Evolutionary conservation across 352 stramenopile species (phyloP).

Genomic region (Pythium pyrilobum): DNA sequence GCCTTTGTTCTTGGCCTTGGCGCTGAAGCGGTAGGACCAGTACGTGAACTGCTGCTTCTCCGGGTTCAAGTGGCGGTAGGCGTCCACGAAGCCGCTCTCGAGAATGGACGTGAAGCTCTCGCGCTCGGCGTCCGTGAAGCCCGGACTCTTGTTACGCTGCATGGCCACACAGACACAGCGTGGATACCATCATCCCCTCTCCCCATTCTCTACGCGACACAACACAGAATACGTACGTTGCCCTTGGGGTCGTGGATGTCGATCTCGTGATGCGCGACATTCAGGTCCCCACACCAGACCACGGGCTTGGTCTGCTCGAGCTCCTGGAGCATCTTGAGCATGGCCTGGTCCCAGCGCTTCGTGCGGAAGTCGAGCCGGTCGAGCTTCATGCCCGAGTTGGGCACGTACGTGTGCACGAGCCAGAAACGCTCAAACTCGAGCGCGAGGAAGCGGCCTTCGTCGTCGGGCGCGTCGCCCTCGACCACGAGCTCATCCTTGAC

Average conservation of each 20-base stretch:
- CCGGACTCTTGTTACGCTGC: constrained; percentile 62
- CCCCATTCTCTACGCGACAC: no score
- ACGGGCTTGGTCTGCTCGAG: constrained; percentile 75
- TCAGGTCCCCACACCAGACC: constrained; percentile 83
- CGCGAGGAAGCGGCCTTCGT: constrained; percentile 77
- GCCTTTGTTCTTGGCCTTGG: constrained; percentile 78
- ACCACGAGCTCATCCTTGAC: constrained; percentile 66
- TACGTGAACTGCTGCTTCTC: constrained; percentile 70
- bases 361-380: constrained; percentile 73
- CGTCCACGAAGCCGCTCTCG: constrained; percentile 63
- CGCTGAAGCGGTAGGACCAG: constrained; percentile 79
- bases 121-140: constrained; percentile 77
- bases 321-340: constrained; percentile 59
- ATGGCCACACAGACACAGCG: neutral
- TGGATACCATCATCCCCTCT: no score
- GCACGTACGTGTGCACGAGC: constrained; percentile 82
- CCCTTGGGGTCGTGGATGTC: constrained; percentile 85
- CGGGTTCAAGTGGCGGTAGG: constrained; percentile 61
- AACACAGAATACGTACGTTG: constrained; percentile 36
- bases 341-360: constrained; percentile 69
- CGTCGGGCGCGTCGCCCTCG: constrained; percentile 36
- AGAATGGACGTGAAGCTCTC: constrained; percentile 67
- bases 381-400: constrained; percentile 67
- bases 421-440: constrained; percentile 72
- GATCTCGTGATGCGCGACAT: constrained; percentile 84